A percentile compares a stretch with the other conserved stretches of the same genome.
These are phyloP conservation scores for Coemansia sp. DNA, from an alignment of 192 early-diverging fungal species.

Conservation along the genomic window DNA sequence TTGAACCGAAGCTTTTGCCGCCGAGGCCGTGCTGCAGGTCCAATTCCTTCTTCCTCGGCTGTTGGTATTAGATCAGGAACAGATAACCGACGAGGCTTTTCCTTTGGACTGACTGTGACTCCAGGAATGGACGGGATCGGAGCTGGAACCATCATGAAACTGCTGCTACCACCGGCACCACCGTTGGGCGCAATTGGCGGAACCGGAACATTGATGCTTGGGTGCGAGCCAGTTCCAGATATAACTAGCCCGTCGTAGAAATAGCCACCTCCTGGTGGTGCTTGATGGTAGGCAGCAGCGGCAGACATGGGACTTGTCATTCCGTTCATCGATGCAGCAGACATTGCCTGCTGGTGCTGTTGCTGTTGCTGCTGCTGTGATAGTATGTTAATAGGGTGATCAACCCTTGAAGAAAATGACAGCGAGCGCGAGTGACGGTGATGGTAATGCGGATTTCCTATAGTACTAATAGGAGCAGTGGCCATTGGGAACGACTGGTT, in stretches of 20 bases:
- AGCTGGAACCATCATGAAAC: constrained; percentile 12
- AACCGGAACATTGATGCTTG: background rate
- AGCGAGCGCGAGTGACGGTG: constrained; percentile 5
- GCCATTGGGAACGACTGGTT: background rate
- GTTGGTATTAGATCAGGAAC: constrained; percentile 28
- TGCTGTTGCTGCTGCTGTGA: too few relatives aligned
- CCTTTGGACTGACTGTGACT: constrained; percentile 45
- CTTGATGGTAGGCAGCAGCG: constrained; percentile 3
- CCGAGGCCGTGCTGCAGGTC: constrained; percentile 49
- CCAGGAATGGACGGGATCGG: constrained; percentile 45
- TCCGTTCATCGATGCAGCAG: background rate
- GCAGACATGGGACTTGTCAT: constrained; percentile 21
- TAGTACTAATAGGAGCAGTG: background rate
- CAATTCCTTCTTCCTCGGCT: constrained; percentile 23
- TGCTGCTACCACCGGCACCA: background rate
- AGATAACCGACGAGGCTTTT: constrained; percentile 39
- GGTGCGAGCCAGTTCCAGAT: background rate
- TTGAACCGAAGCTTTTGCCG: constrained; percentile 69
- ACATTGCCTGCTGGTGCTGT: background rate
- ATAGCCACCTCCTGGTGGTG: constrained; percentile 23
- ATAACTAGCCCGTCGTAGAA: constrained; percentile 24
- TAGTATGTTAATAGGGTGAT: background rate
- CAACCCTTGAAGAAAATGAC: background rate
- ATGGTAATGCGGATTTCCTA: constrained; percentile 1
- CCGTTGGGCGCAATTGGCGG: too few relatives aligned